Base-by-base conservation (phyloP, 108 stramenopile species). In the Cyclotella sp. region DNA sequence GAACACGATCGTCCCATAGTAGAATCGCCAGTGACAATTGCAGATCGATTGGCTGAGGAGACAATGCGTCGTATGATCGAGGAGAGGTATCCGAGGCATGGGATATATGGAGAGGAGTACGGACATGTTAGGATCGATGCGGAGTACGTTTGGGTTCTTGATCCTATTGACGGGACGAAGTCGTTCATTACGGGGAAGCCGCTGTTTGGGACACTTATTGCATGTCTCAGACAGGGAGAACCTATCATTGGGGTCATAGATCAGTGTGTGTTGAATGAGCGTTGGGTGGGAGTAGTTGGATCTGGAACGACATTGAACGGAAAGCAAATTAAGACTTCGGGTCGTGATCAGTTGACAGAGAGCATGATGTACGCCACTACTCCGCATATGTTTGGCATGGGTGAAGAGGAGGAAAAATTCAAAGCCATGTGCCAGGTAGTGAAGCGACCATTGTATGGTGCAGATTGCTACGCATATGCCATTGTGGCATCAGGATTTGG, bases 381-480 rank as follows among this genome's bases (percentile, higher is more conserved):
- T 40, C 87, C 87, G 0, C 79, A 86, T 43, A 88, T 88, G 87
- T 88, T 88, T 72, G 65, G 55, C n/a, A 40, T 62, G 16, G 84
- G 84, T 5, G 79, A 84, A 54, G 85, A 86, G 64, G 49, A 51
- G 21, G 30, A 52, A 0, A 84, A 81, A 55, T 88, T 85, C 70
- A 52, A 72, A 13, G 16, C 19, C 34, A 70, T 88, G 74, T 61
- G 73, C 18, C 22, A 54, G 19, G 60, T 68, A 18, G 74, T 71
- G 11, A 60, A 69, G 52, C 63, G 73, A 18, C 78, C 81, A 16
- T 39, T 77, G 11, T 88, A 88, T 64, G 87, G 87, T 28, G 77
- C 82, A 18, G 87, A 88, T 63, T 88, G 87, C 64, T 88, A 88
- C 59, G 85, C 81, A 5, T 88, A 88, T 77, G 87, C 85, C 7